These are phyloP conservation scores for Blakeslea trispora DNA, from an alignment of 371 early-diverging fungal species.

Conservation along the genomic window DNA sequence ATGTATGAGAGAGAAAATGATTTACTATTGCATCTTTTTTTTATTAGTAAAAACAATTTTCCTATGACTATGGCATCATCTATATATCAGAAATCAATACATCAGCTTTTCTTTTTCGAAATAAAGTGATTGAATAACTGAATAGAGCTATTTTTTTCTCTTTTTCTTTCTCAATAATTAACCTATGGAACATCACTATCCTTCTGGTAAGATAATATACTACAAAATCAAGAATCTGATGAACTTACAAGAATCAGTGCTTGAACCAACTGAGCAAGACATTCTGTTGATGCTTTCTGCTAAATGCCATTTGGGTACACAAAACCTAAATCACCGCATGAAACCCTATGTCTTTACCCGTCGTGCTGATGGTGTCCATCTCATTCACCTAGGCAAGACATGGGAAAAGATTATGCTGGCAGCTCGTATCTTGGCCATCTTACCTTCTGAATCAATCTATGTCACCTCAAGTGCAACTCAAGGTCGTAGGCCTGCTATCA, in stretches of 20 bases:
- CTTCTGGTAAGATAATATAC: not conserved
- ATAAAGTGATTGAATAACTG: too few relatives aligned
- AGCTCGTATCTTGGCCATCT: conserved; percentile 95
- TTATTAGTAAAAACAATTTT: too few relatives aligned
- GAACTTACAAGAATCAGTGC: conserved; percentile 28
- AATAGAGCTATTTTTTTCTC: too few relatives aligned
- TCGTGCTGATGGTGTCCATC: conserved; percentile 92
- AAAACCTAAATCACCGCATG: conserved; percentile 92
- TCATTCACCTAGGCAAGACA: conserved; percentile 98
- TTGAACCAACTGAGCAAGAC: conserved; percentile 85
- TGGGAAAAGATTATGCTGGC: conserved; percentile 99
- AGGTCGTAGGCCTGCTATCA: conserved; percentile 98
- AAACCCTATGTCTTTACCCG: conserved; percentile 91
- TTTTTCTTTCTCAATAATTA: too few relatives aligned
- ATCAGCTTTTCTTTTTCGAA: too few relatives aligned
- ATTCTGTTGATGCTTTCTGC: conserved; percentile 92
- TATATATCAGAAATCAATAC: too few relatives aligned
- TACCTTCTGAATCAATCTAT: conserved; percentile 89
- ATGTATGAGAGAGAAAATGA: too few relatives aligned
- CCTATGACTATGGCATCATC: too few relatives aligned
- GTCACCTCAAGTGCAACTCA: conserved; percentile 96
- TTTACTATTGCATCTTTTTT: too few relatives aligned
- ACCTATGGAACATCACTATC: not conserved
- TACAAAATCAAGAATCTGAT: not conserved
- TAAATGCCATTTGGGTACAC: conserved; percentile 88